Evolutionary conservation across 2,329 filamentous ascomycete genomes (phyloP).

Genomic region (Hypoxylon sp.): DNA sequence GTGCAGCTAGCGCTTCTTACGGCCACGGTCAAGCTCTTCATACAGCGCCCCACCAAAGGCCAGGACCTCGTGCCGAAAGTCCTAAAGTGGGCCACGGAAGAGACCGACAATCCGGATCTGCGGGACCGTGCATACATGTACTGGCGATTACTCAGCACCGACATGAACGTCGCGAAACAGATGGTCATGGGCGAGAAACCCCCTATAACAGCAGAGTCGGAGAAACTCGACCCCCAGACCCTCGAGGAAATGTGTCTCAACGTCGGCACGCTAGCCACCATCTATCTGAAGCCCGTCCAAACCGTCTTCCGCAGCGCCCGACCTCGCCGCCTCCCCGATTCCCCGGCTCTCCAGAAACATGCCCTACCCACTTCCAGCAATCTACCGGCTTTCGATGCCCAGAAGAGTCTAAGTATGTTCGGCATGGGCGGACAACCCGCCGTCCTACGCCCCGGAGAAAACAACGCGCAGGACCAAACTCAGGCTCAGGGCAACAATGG

Average conservation of each 20-base stretch:
- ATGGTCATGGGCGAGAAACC: slow-evolving; percentile 99
- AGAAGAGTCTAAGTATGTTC: slow-evolving; percentile 73
- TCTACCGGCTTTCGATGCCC: slow-evolving; percentile 63
- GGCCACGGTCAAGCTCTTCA: slow-evolving; percentile 97
- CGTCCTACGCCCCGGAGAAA: slow-evolving; percentile 61
- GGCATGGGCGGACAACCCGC: slow-evolving; percentile 68
- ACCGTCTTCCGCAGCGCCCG: slow-evolving; percentile 94
- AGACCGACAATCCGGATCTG: slow-evolving; percentile 98
- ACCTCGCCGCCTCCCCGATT: slow-evolving; percentile 82
- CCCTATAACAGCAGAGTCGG: slow-evolving; percentile 93
- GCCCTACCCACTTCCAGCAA: slow-evolving; percentile 71
- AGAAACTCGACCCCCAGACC: slow-evolving; percentile 90
- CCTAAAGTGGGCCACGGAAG: slow-evolving; percentile 98
- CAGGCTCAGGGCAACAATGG: slow-evolving; percentile 36
- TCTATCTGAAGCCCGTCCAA: slow-evolving; percentile 97
- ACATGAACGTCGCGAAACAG: slow-evolving; percentile 86
- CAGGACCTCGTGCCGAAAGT: slow-evolving; percentile 94
- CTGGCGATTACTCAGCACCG: slow-evolving; percentile 94
- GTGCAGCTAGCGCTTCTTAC: slow-evolving; percentile 95
- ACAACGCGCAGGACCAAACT: slow-evolving; percentile 28
- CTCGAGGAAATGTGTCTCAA: slow-evolving; percentile 98
- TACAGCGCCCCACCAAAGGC: slow-evolving; percentile 94
- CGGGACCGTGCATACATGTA: slow-evolving; percentile 99
- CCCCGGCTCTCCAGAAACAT: slow-evolving; percentile 86
- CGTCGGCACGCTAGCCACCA: slow-evolving; percentile 94